Conservation (phyloP, 2,329 filamentous ascomycete species). For the Fusarium gaditjirri region DNA sequence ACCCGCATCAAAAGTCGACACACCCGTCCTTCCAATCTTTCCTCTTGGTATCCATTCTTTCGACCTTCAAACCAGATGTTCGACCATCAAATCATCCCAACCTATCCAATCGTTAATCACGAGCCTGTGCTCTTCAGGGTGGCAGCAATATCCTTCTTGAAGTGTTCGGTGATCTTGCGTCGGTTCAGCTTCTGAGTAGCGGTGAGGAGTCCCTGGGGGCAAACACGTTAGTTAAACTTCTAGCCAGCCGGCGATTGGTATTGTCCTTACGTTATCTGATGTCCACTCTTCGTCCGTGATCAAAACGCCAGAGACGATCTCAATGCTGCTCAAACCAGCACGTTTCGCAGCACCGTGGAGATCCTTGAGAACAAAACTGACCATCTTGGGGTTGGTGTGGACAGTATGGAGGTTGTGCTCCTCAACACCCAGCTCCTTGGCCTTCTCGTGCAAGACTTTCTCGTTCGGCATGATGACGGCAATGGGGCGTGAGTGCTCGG, state of each 20-base stretch:
- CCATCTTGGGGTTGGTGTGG: constrained; percentile 73
- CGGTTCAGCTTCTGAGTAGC: constrained; percentile 72
- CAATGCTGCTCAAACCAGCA: constrained; percentile 75
- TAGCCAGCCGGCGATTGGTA: not conserved
- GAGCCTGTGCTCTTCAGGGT: constrained; percentile 48
- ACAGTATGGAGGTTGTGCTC: constrained; percentile 76
- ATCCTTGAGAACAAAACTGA: constrained; percentile 71
- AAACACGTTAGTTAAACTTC: constrained; percentile 32
- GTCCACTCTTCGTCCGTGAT: constrained; percentile 90
- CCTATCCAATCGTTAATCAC: constrained; percentile 21
- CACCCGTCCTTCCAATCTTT: constrained; percentile 5
- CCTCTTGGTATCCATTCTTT: constrained; percentile 40
- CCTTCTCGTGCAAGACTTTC: constrained; percentile 69
- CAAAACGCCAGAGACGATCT: constrained; percentile 80
- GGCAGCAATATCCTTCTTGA: constrained; percentile 62
- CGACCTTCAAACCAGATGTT: constrained; percentile 17
- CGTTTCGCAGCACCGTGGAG: constrained; percentile 72
- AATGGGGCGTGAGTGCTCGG: constrained; percentile 79
- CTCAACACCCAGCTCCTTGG: constrained; percentile 69
- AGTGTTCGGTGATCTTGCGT: constrained; percentile 60
- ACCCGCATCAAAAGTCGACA: constrained; percentile 16
- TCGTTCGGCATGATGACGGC: constrained; percentile 81
- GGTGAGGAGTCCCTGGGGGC: constrained; percentile 65
- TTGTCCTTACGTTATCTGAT: constrained; percentile 78
- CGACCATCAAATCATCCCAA: constrained; percentile 6